Evolutionary conservation across 1,284 basidiomycete species (phyloP), one percentile per base, ranked within the genome.

Genomic region (Marasmius sp.): DNA sequence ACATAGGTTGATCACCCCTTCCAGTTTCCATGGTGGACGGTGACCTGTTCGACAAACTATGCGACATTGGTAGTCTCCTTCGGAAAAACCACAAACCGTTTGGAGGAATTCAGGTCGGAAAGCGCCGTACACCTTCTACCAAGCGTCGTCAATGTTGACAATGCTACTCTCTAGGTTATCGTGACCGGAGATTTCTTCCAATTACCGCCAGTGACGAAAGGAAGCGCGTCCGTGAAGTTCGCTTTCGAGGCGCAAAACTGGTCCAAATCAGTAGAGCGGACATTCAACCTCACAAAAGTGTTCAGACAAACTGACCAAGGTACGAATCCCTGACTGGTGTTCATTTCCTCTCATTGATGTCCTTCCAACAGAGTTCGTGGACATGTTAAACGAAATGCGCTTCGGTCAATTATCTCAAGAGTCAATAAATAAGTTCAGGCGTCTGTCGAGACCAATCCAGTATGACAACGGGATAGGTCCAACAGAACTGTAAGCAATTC

Each of bases 1-100:
- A 22, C 6, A 54, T 34, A 22, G 9, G 33, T 14, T 51, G 54
- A 56, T 43, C 37, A 10, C 58, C 10, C 22, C n/a, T 22, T 34
- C 66, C 20, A 98, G 95, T 97, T 3, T 99, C 97, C 0, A 99
- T 99, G 97, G 87, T 99, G 1, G 97, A 98, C 60, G 96, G 93
- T 0, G 86, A 89, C 33, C 81, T 98, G 1, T 94, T 98, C 66
- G 95, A 98, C 71, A 96, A 96, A 69, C 81, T 98, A 47, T 77
- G 83, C 33, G 71, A 64, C 22, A 85, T 95, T 57, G 93, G 84
- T 11, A 77, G 81, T 34, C 76, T 78, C 0, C 63, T 94, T 22
- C 84, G 93, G 67, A 89, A 88, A 70, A 86, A 79, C 6, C 63
- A 74, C 0, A 72, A 76, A 53, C 93, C 96, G 0, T 99, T 98